These are phyloP conservation scores for Durotheca rogersii DNA, from an alignment of 495 filamentous ascomycete species.

Conservation along the genomic window DNA sequence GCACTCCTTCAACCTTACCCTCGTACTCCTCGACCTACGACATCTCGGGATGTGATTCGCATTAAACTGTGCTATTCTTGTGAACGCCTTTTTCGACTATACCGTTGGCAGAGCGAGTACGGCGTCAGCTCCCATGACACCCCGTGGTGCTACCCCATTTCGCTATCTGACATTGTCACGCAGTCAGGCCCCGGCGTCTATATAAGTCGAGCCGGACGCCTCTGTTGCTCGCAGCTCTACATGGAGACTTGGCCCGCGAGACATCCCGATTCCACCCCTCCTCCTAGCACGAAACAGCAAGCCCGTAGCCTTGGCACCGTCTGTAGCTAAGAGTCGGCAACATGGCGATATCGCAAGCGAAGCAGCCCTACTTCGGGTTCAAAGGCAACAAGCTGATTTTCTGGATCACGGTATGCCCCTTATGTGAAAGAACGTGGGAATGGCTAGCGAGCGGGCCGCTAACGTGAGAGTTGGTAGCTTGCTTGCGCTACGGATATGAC, in stretches of 20 bases:
- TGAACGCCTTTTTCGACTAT: slow-evolving; percentile 10
- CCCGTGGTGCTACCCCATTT: slow-evolving; percentile 9
- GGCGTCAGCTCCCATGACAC: slow-evolving; percentile 20
- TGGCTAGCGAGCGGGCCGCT: too few species aligned
- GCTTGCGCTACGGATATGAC: slow-evolving; percentile 60
- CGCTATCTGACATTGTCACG: background rate
- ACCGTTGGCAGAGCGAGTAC: slow-evolving; percentile 7
- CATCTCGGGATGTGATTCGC: background rate
- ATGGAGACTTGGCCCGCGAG: background rate
- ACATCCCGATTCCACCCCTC: slow-evolving; percentile 2
- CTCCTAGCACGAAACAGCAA: slow-evolving; percentile 4
- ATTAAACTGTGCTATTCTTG: slow-evolving; percentile 15
- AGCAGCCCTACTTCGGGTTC: slow-evolving; percentile 57
- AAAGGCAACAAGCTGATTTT: slow-evolving; percentile 60
- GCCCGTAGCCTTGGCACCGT: background rate
- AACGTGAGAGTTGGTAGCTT: slow-evolving; percentile 32
- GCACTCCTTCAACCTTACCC: background rate
- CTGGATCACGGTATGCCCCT: slow-evolving; percentile 54
- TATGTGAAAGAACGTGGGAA: too few species aligned
- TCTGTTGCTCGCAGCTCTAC: background rate
- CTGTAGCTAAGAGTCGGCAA: background rate
- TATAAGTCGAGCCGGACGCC: slow-evolving; percentile 11
- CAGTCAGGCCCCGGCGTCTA: slow-evolving; percentile 1
- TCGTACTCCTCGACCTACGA: slow-evolving; percentile 1
- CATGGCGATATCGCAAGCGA: slow-evolving; percentile 22